Evolutionary conservation across 768 basidiomycete species (phyloP), one percentile per base, ranked within the genome.

Genomic region (Tricholoma sp.): DNA sequence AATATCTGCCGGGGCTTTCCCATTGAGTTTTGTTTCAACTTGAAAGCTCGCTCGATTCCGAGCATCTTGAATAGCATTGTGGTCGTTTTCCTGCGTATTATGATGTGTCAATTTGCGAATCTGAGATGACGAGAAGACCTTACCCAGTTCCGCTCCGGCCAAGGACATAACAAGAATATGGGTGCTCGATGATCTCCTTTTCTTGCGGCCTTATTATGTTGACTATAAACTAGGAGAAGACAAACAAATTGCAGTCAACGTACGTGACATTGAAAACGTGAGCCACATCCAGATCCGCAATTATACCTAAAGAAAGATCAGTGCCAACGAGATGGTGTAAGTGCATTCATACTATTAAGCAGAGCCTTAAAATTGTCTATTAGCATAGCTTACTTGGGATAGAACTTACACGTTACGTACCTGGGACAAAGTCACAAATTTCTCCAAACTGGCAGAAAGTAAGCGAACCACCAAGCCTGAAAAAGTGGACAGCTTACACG

Each of bases 51-150:
- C 59, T 88, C 83, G 10, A 87, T 80, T 0, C 79, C 77, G 1
- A 88, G 72, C 78, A 89, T 88, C 66, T 86, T 88, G 72, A 84
- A 86, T 0, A 89, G 70, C 76, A 89, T 86, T 0, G 86, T 84
- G 0, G 88, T 89, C 0, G 85, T 88, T 74, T 88, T 88, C 1
- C 86, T 87, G 59, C 15, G 52, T 49, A 47, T 37, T 53, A 11
- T n/a, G 34, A 52, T 37, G 18, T 39, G 15, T 49, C 29, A 49
- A 15, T 32, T 28, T 11, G 24, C 44, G 24, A 13, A 52, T 12
- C 18, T 17, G 52, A 28, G 47, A 49, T 1, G 37, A 41, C 37
- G 10, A 53, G 37, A 52, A 39, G 28, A 1, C 56, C 59, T 7
- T 61, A 86, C 86, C 86, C 87, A 0, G 87, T 89, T 2, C 87